phyloP scores from a whole-genome alignment of 2,329 filamentous ascomycete genomes.

The Diplodia scrobiculata region DNA sequence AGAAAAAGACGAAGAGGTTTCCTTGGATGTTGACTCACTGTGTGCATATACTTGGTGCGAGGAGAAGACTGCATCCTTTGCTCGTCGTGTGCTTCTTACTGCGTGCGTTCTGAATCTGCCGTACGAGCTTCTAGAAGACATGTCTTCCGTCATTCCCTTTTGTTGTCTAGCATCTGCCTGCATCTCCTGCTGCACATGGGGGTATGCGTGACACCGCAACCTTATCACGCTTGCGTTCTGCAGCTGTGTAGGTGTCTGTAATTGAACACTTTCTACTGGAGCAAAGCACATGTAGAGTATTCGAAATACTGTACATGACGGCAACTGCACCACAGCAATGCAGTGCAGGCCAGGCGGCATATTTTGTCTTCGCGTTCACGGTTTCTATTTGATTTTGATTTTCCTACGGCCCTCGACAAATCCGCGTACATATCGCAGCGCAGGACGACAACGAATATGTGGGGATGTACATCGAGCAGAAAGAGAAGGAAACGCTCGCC shows the following conservation, averaged over 20 bases:
- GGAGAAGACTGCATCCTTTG: neutral
- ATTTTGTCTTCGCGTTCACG: neutral
- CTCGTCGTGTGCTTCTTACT: neutral
- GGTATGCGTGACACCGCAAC: neutral
- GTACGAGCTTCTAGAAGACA: conserved; percentile 7
- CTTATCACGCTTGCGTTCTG: neutral
- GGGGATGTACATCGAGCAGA: neutral
- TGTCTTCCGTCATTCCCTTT: neutral
- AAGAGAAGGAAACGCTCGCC: neutral
- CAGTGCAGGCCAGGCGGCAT: neutral
- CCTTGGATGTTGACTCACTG: neutral
- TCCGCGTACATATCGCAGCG: no score
- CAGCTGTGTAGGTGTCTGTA: neutral
- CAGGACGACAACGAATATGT: neutral
- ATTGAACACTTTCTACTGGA: neutral
- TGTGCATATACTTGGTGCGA: neutral
- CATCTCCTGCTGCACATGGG: neutral
- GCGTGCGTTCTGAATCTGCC: neutral
- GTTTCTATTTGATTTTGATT: no score
- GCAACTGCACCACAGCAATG: neutral
- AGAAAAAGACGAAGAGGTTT: conserved; percentile 6
- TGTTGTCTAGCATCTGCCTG: no score
- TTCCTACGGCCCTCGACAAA: no score
- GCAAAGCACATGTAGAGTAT: neutral
- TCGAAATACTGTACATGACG: conserved; percentile 14